phyloP scores from a whole-genome alignment of 768 basidiomycete species.

The Boletus insuetus region DNA sequence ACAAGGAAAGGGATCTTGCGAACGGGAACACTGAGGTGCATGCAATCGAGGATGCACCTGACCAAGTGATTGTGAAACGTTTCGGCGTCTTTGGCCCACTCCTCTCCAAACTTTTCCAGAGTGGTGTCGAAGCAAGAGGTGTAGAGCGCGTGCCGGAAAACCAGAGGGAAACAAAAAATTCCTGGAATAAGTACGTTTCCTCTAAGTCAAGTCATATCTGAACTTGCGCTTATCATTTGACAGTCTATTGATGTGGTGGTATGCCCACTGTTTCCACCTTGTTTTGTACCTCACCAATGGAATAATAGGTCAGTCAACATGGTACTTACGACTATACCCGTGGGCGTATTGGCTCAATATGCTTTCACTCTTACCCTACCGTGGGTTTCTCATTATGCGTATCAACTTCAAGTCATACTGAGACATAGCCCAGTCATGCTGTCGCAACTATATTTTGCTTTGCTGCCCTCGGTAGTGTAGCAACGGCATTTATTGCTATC shows the following conservation, averaged over 20 bases:
- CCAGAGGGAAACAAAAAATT: conserved; percentile 42
- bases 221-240: background rate
- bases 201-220: background rate
- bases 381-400: conserved; percentile 23
- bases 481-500: conserved; percentile 50
- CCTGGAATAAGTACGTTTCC: conserved; percentile 42
- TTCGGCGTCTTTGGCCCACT: conserved; percentile 32
- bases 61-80: conserved; percentile 26
- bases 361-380: conserved; percentile 48
- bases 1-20: conserved; percentile 19
- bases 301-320: conserved; percentile 44
- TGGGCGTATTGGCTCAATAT: conserved; percentile 48
- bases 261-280: background rate
- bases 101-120: conserved; percentile 40
- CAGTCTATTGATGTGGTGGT: conserved; percentile 49
- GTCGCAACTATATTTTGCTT: conserved; percentile 47
- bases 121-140: conserved; percentile 52
- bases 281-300: background rate
- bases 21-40: background rate
- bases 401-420: background rate
- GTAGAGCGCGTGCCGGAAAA: conserved; percentile 54
- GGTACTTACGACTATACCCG: conserved; percentile 47
- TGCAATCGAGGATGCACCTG: conserved; percentile 26
- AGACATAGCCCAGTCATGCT: conserved; percentile 33
- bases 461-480: conserved; percentile 39